Evolutionary conservation across 2,329 filamentous ascomycete genomes (phyloP).

Genomic region (Truncatella angustata): DNA sequence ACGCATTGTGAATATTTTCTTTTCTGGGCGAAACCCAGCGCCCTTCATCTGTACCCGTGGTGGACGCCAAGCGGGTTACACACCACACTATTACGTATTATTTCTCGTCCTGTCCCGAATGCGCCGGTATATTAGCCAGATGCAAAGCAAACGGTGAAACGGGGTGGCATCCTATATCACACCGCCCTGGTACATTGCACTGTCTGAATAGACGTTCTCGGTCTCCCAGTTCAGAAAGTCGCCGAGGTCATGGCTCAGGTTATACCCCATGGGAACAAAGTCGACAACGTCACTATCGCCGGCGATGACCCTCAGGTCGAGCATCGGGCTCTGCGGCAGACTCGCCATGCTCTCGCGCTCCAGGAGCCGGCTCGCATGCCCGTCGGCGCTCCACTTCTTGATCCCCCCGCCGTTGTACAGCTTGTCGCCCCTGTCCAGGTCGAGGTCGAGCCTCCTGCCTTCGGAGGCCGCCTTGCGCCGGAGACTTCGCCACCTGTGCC

Average conservation of each 20-base stretch:
- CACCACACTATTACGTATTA: too few relatives aligned
- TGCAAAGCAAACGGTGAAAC: too few relatives aligned
- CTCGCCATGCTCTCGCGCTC: slow-evolving; percentile 36
- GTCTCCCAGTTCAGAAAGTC: slow-evolving; percentile 59
- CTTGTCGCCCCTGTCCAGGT: slow-evolving; percentile 9
- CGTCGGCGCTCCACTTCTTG: slow-evolving; percentile 34
- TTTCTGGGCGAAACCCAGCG: too few relatives aligned
- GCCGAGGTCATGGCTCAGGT: slow-evolving; percentile 56
- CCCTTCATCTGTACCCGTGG: too few relatives aligned
- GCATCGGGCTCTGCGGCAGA: slow-evolving; percentile 51
- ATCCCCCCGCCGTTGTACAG: slow-evolving; percentile 13
- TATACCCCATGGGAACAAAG: slow-evolving; percentile 58
- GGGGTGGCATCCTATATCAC: slow-evolving; percentile 10
- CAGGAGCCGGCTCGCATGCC: slow-evolving; percentile 25
- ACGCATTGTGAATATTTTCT: too few relatives aligned
- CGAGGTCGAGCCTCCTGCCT: slow-evolving; percentile 8
- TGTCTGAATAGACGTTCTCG: slow-evolving; percentile 41
- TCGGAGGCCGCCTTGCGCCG: slow-evolving; percentile 14
- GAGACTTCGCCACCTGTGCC: slow-evolving; percentile 22
- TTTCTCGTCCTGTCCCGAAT: too few relatives aligned
- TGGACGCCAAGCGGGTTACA: too few relatives aligned
- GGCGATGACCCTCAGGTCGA: slow-evolving; percentile 41
- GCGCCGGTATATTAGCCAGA: too few relatives aligned
- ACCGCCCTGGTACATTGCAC: slow-evolving; percentile 5
- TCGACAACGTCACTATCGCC: slow-evolving; percentile 38